Base-by-base conservation (phyloP, 768 basidiomycete species). In the Lentinula guzmanii region DNA sequence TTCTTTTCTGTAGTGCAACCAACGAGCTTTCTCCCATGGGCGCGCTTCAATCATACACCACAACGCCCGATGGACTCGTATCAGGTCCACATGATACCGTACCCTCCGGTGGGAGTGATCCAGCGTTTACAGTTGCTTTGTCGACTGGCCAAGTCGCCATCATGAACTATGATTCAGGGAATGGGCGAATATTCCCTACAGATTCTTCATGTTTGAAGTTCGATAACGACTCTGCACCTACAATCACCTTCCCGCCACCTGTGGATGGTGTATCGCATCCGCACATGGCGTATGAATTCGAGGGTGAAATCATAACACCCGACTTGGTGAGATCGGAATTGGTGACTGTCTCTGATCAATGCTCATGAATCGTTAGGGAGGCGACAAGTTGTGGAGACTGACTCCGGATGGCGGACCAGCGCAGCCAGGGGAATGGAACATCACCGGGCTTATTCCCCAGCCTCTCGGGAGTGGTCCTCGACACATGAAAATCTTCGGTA, bases 341-440 rank as follows among this genome's bases (percentile, higher is more conserved):
- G 51, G 31, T 24, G 4, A 21, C 37, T 8, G 13, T 39, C 37
- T 37, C 33, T 56, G n/a, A 34, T 28, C 37, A 18, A 46, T 10
- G 15, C 18, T 57, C 4, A 35, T 48, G 57, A 16, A 28, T 45
- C 9, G 18, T 41, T 7, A 62, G 84, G 86, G 86, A 31, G 81
- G 73, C 2, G 86, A 87, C 70, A 86, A 78, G 65, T 78, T 87
- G 53, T 89, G 86, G 86, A 76, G 86, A 42, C 77, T 88, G 1
- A 77, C 70, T 15, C 55, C 77, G 54, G 67, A 77, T 61, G 75
- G 75, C 1, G 65, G 71, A 7, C 72, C 78, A 0, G 45, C 18
- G 5, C 18, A 46, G n/a, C n/a, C 45, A 16, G 81, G 80, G 0
- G 68, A 77, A 21, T 87, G 78, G 69, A 73, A 68, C 37, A 77